Base-by-base conservation (phyloP, 2,329 filamentous ascomycete species). In the Hymenoscyphus fraxineus region DNA sequence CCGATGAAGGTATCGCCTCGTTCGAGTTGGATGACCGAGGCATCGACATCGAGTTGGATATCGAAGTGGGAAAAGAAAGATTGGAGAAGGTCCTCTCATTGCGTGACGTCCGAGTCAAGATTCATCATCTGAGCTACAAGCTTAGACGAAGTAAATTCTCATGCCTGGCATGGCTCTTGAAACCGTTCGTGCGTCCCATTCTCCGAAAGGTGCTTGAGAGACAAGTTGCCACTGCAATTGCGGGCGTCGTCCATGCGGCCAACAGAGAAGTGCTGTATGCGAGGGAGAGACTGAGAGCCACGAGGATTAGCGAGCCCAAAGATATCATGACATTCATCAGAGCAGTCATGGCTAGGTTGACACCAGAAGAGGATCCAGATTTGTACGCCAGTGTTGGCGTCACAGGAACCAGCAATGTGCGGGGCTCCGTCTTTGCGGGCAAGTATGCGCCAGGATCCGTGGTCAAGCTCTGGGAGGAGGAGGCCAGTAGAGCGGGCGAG, bases 231-330 rank as follows among this genome's bases (percentile, higher is more conserved):
- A 80, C 84, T 16, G 85, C 86, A 31, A 90, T 97, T 55, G 84
- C 85, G 0, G 85, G 90, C 47, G 82, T 84, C 13, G 82, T 96
- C 41, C 88, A 89, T 70, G 82, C 86, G 0, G 84, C 90, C 16
- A 97, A 98, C 77, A 85, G 92, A 22, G 94, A 98, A 75, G 79
- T 98, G 7, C 78, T 97, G 0, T 97, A 89, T 75, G 93, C 93
- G 0, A 83, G 94, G 0, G 94, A 98, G 77, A 83, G 94, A 16
- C 82, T 98, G 10, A 86, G 94, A 4, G 94, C 94, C 0, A 93
- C 93, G 0, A 85, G 91, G 4, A 93, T 97, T 63, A 88, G 91
- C 0, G 85, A 92, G 71, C 93, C 93, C 0, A 83, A 89, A 62
- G 92, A 96, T 70, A 74, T 96, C 38, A 83, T 85, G 73, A 96